Conservation (phyloP, 345 rosid species). For the Chamaenerion angustifolium region DNA sequence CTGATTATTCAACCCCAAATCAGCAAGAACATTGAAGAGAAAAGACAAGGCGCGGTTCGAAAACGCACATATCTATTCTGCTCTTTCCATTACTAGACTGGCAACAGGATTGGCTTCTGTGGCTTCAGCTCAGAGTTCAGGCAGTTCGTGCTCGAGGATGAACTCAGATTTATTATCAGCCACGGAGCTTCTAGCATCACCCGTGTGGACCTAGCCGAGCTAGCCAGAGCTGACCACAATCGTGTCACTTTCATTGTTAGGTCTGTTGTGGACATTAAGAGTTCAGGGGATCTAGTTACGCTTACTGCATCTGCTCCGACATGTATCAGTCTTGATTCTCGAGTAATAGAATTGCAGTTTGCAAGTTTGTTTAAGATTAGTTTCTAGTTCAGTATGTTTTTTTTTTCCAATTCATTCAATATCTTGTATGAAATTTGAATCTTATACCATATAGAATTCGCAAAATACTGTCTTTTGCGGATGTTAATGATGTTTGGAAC, state of each 20-base stretch:
- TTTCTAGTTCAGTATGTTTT: too few species aligned
- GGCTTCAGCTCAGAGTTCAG: constrained; percentile 40
- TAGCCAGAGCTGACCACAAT: constrained; percentile 62
- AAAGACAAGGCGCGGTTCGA: constrained; percentile 71
- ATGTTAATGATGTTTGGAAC: too few species aligned
- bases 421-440: too few species aligned
- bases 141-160: constrained; percentile 44
- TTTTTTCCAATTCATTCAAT: too few species aligned
- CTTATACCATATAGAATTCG: too few species aligned
- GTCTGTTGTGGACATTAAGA: constrained; percentile 69
- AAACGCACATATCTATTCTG: constrained; percentile 60
- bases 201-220: constrained; percentile 75
- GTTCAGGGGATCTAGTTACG: constrained; percentile 76
- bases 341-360: too few species aligned
- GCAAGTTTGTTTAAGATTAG: too few species aligned
- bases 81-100: constrained; percentile 71
- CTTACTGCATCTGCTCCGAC: constrained; percentile 98
- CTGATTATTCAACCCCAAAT: too few species aligned
- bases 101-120: constrained; percentile 92
- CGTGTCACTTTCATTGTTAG: constrained; percentile 51
- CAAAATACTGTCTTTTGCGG: too few species aligned
- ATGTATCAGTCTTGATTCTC: constrained; percentile 22
- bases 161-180: constrained; percentile 69
- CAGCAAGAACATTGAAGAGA: constrained; percentile 41
- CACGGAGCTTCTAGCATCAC: constrained; percentile 75